phyloP scores from a whole-genome alignment of 2,329 filamentous ascomycete genomes.

The Neopestalotiopsis sp. region DNA sequence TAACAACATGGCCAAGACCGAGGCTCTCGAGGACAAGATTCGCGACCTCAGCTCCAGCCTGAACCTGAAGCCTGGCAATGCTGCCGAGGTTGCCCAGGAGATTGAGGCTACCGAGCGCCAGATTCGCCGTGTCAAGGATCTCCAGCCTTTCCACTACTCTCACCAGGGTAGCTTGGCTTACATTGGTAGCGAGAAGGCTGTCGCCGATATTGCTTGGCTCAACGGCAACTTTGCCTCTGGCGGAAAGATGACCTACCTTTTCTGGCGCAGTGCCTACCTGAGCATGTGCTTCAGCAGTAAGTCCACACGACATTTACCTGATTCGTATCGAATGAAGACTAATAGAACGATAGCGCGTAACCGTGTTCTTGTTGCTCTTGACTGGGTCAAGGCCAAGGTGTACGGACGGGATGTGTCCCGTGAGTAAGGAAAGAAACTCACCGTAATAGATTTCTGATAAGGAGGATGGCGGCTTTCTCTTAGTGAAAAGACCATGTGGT shows the following conservation, averaged over 20 bases:
- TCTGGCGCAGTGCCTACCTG: constrained; percentile 97
- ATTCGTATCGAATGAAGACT: neutral
- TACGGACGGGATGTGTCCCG: constrained; percentile 95
- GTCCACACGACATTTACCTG: constrained; percentile 44
- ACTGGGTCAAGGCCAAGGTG: constrained; percentile 96
- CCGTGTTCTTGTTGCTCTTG: constrained; percentile 87
- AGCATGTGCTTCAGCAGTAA: constrained; percentile 99
- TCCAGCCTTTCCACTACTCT: constrained; percentile 98
- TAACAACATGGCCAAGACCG: constrained; percentile 98
- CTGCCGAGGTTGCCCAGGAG: constrained; percentile 72
- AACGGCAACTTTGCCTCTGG: constrained; percentile 95
- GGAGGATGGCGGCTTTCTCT: neutral
- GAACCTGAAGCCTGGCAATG: constrained; percentile 66
- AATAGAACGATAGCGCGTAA: constrained; percentile 73
- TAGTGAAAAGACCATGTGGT: neutral
- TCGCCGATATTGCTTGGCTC: constrained; percentile 96
- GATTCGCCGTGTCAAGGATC: constrained; percentile 86
- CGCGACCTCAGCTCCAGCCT: constrained; percentile 68
- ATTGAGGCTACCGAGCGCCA: constrained; percentile 89
- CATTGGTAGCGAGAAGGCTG: constrained; percentile 97
- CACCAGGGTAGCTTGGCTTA: constrained; percentile 97
- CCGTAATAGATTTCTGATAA: neutral
- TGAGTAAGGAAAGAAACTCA: constrained; percentile 59
- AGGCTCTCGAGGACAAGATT: constrained; percentile 79
- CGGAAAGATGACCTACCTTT: constrained; percentile 93